Evolutionary conservation across 2,329 filamentous ascomycete species (phyloP), one percentile per base, ranked within the genome.

Genomic region (Fusarium sp.): DNA sequence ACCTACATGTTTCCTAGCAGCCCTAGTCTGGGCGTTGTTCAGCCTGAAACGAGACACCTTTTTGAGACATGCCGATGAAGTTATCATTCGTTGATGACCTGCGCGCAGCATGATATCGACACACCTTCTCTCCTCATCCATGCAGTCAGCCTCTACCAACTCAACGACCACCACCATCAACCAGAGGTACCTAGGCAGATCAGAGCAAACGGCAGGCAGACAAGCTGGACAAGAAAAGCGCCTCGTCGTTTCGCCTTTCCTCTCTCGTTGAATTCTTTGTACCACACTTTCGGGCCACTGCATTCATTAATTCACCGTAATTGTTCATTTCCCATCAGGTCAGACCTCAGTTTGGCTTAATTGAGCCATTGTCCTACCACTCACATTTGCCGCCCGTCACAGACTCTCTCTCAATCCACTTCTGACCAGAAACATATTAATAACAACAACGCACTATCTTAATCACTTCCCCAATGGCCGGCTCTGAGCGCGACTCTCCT

Each of bases 391-490:
- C 17, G 21, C 17, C 41, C 17, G 21, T 15, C 35, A 37, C 46
- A 23, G 11, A 31, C 47, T 46, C 11, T 11, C 15, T 33, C 31
- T 33, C 49, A n/a, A n/a, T 37, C 21, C 7, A 8, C 36, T 20
- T 31, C 21, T 31, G 17, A 35, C 27, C 36, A 13, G 13, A 36
- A 27, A 23, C 18, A 31, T 5, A 11, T 18, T 13, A 11, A 11
- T 35, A 47, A 31, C 48, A 21, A 52, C 25, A 27, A 37, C 17
- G 37, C 13, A 15, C 18, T 15, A 14, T 37, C 37, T 41, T 23
- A 18, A 29, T 21, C 11, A 29, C 31, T 18, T 43, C 49, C n/a
- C 41, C 45, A 40, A 73, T 64, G 62, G 39, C 58, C 6, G 67
- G 63, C 46, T 33, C 47, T 15, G 56, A 63, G 27, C 46, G 14